Base-by-base conservation (phyloP, 805 yeast species). In the Myxozyma monticola region DNA sequence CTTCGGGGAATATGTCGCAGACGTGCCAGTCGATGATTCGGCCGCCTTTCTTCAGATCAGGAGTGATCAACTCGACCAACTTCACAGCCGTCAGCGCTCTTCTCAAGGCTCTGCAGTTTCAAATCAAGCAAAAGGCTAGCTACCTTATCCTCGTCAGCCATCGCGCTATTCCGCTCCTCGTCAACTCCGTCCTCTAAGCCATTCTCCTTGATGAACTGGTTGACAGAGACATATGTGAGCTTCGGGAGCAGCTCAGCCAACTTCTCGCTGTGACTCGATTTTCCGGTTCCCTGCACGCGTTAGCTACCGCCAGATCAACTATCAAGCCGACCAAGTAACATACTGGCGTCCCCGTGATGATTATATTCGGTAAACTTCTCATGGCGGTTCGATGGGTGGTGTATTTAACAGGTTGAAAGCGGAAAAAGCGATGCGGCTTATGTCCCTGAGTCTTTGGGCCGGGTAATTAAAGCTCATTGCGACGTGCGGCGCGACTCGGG, bases 21-120 rank as follows among this genome's bases (percentile, higher is more conserved):
- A 91, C 93, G 66, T 93, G 99, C 99, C 99, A 93, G 68, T 93
- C 99, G 10, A 93, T 76, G 7, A 93, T 73, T n/a, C 77, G 75
- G 1, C 95, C 96, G n/a, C 99, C 99, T 56, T 80, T 73, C 45
- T 84, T 84, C 42, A 90, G 72, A 34, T 84, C 77, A 5, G 84
- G 83, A 66, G 90, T 96, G 42, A 93, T 68, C 21, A 79, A 79
- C 66, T 93, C 98, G 50, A 89, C 69, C 12, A 91, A 72, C 59
- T 57, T 17, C 29, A 7, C 37, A 18, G 15, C 14, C 30, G 25
- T 10, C n/a, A 21, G 8, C 15, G 25, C 25, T 26, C 10, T 22
- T 24, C 18, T n/a, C 29, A 14, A 24, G 21, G 12, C 22, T 2
- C 14, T 15, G 21, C n/a, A 21, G 20, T 1, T 4, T 7, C 29